A percentile compares a stretch with the other conserved stretches of the same genome.
phyloP scores from a whole-genome alignment of 202 grass and related monocot genomes.

The Elaeis oleifera region DNA sequence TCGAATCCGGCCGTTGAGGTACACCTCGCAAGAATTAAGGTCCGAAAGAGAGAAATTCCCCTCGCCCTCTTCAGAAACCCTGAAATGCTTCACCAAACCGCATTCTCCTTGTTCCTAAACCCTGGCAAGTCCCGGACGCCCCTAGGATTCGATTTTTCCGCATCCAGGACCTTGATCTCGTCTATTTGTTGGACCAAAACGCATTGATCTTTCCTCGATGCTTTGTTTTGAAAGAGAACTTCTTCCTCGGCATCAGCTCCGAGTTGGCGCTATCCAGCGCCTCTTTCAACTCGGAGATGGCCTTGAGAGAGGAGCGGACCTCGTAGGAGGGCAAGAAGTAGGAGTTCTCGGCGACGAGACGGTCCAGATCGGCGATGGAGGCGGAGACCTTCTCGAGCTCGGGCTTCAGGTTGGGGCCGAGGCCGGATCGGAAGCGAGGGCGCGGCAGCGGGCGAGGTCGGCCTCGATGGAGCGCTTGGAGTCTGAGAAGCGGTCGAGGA shows the following conservation, averaged over 20 bases:
- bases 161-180: neutral
- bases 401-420: neutral
- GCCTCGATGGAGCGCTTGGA: conserved; percentile 51
- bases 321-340: conserved; percentile 64
- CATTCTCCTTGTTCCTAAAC: conserved; percentile 35
- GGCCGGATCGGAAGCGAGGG: neutral
- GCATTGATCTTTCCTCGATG: conserved; percentile 28
- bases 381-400: conserved; percentile 32
- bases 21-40: conserved; percentile 46
- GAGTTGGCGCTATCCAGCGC: conserved; percentile 27
- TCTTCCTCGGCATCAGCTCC: conserved; percentile 48
- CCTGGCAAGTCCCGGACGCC: conserved; percentile 28
- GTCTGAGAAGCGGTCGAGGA: conserved; percentile 40
- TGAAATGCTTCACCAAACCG: conserved; percentile 54
- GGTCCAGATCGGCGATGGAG: conserved; percentile 45
- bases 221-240: conserved; percentile 75
- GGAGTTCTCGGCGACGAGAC: conserved; percentile 58
- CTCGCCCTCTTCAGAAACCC: conserved; percentile 33
- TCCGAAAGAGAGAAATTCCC: conserved; percentile 60
- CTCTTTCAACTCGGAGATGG: conserved; percentile 48
- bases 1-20: conserved; percentile 48
- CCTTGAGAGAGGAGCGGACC: conserved; percentile 51
- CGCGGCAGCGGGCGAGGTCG: conserved; percentile 32
- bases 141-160: conserved; percentile 3
- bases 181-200: conserved; percentile 11